A percentile compares a stretch with the other conserved stretches of the same genome.
Conservation (phyloP, 208 protist genomes). For the Trypanosoma conorhini region DNA sequence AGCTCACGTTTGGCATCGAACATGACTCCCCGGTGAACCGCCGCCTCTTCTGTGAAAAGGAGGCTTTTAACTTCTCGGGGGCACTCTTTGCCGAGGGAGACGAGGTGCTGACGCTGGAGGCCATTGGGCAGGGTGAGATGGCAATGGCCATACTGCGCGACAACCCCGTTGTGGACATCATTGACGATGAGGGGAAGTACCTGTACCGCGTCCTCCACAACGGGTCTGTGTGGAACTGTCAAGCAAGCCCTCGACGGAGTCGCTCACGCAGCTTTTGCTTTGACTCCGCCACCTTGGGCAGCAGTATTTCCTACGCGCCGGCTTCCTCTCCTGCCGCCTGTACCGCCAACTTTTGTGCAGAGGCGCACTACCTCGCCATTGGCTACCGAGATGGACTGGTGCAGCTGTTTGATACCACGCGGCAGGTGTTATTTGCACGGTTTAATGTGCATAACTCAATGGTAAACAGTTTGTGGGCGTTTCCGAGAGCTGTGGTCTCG, state of each 20-base stretch:
- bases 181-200: constrained; percentile 14
- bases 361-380: constrained; percentile 38
- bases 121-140: constrained; percentile 19
- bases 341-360: constrained; percentile 17
- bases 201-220: constrained; percentile 24
- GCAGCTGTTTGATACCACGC: constrained; percentile 77
- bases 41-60: constrained; percentile 4
- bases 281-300: background rate
- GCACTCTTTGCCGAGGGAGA: background rate
- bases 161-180: constrained; percentile 27
- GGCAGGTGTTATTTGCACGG: constrained; percentile 61
- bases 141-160: constrained; percentile 23
- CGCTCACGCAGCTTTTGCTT: constrained; percentile 19
- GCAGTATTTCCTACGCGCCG: background rate
- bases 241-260: background rate
- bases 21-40: background rate
- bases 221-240: constrained; percentile 24
- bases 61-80: background rate
- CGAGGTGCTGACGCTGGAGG: constrained; percentile 2
- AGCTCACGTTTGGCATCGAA: constrained; percentile 6
- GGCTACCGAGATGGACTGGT: constrained; percentile 72
- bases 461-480: constrained; percentile 17
- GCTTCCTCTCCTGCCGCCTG: constrained; percentile 14
- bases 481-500: constrained; percentile 19
- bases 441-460: constrained; percentile 14